Base-by-base conservation (phyloP, 1,284 basidiomycete species). In the Irpex sp. region DNA sequence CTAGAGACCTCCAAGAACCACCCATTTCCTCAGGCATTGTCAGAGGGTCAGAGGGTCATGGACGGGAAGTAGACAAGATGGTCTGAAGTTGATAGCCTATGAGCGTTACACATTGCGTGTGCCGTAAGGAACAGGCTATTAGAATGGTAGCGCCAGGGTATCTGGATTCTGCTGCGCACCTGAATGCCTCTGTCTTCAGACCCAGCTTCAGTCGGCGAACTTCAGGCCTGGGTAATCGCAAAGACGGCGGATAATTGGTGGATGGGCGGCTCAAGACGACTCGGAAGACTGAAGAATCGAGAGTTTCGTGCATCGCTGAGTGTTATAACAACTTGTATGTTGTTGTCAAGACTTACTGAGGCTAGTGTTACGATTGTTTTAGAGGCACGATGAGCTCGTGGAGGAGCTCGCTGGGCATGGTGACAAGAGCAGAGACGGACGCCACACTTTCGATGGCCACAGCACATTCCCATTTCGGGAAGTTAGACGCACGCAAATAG, bases 1-100 rank as follows among this genome's bases (percentile, higher is more conserved):
- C 73, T 35, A 74, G 58, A 11, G 74, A 69, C 66, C 76, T 75
- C 72, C 74, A 79, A 36, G 69, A 69, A 39, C 31, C 31, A 33
- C 68, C 64, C 72, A 75, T 73, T 43, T 75, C 74, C 60, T 73
- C 71, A 63, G 75, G 69, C 73, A 75, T 76, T 47, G 59, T 59
- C 56, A 56, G 50, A 26, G 63, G 19, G 57, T 62, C 63, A 63
- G 57, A 37, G 56, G 51, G 35, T n/a, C 21, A 51, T 17, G 49
- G 6, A 26, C 19, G 49, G 8, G 17, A 17, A 11, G 49, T 51
- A 51, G 49, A 51, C 21, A 17, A 51, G 49, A 51, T 13, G 9
- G 17, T 11, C 49, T 51, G 17, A 51, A 51, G 49, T 11, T 21
- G 39, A 51, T 51, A 51, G 9, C 49, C 49, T 17, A 26, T 51